Evolutionary conservation across 2,329 filamentous ascomycete genomes (phyloP).

Genomic region (Colletotrichum lini): DNA sequence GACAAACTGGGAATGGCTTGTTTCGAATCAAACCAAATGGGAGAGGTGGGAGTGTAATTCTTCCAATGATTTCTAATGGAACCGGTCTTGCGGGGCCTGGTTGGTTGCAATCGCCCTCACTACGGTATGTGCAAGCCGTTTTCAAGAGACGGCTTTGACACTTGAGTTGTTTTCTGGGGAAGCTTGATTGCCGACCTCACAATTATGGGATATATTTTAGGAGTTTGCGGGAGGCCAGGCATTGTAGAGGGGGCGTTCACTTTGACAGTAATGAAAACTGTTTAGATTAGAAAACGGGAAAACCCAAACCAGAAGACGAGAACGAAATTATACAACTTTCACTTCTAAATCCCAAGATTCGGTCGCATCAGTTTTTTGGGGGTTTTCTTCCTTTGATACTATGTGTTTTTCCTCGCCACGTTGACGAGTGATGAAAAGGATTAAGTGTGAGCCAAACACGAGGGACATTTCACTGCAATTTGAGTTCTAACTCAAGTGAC

Average conservation of each 20-base stretch:
- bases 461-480: too few species aligned
- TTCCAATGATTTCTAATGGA: background rate
- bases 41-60: slow-evolving; percentile 15
- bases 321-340: slow-evolving; percentile 18
- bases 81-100: background rate
- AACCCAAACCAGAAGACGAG: background rate
- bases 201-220: slow-evolving; percentile 33
- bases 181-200: slow-evolving; percentile 28
- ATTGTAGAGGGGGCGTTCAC: slow-evolving; percentile 36
- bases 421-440: too few species aligned
- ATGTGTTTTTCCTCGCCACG: too few species aligned
- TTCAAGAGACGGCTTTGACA: background rate
- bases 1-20: slow-evolving; percentile 18
- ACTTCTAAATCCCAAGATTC: background rate
- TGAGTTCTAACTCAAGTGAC: too few species aligned
- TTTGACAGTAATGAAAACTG: slow-evolving; percentile 24
- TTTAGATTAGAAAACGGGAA: slow-evolving; percentile 25
- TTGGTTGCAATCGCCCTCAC: background rate
- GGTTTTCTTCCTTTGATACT: too few species aligned
- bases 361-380: background rate
- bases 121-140: background rate
- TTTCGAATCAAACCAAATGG: background rate
- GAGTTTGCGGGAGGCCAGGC: slow-evolving; percentile 35
- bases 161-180: background rate
- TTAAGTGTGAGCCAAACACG: too few species aligned